Evolutionary conservation across 169 alveolate species (phyloP), one percentile per base, ranked within the genome.

Genomic region (Eimeria nieschulzi): DNA sequence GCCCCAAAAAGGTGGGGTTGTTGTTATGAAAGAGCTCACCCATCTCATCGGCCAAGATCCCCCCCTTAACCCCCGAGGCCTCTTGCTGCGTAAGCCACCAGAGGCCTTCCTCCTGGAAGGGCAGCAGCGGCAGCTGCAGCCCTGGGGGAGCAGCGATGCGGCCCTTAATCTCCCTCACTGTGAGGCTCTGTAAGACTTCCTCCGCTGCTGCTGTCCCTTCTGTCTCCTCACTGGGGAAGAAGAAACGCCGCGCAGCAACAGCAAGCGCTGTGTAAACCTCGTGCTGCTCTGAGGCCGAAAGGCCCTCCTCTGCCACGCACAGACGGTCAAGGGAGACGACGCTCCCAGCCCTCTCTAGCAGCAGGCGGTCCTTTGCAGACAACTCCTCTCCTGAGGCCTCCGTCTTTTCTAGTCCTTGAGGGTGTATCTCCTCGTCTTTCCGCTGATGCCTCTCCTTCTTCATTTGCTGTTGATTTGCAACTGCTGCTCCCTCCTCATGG

Each of bases 1-100:
- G n/a, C n/a, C n/a, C n/a, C n/a, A n/a, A n/a, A n/a, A n/a, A n/a
- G n/a, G n/a, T n/a, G n/a, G n/a, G n/a, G n/a, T n/a, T n/a, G n/a
- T n/a, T n/a, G n/a, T n/a, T n/a, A n/a, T n/a, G 17, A 19, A 10
- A 19, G 39, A 46, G 66, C 93, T 88, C 56, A 92, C 97, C 97
- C 97, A 96, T 96, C 79, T 96, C 97, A 75, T 96, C 97, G 26
- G 97, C 97, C 33, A 96, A 76, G 53, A 96, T 95, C 63, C 97
- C 97, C 9, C 97, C 97, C 39, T 91, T 83, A 23, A 94, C 91
- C 23, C 51, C 91, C 10, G 96, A 91, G 54, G 92, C 93, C 86
- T 94, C 96, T 51, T 95, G 97, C 39, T 93, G 84, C 61, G 94
- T 90, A 76, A 95, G 78, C 97, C 97, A 95, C 75, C 93, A 96